These are phyloP conservation scores for Chloris gayana DNA, from an alignment of 176 grass and related monocot species.

Conservation along the genomic window DNA sequence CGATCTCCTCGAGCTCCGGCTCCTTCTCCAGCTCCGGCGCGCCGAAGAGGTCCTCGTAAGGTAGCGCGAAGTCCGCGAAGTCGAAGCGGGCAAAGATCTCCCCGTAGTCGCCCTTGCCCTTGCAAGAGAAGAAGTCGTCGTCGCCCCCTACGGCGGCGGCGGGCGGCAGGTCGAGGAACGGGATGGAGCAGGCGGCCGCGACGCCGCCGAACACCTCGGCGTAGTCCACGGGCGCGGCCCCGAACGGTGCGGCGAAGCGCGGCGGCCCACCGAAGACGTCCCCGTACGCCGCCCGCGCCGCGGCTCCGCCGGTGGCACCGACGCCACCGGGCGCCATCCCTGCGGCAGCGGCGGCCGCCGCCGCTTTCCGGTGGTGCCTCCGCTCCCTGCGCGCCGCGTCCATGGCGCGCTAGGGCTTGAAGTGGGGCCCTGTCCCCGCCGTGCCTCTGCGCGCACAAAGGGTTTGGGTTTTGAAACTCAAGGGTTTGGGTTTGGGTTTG, in stretches of 20 bases:
- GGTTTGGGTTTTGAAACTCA: conserved; percentile 20
- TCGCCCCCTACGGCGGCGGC: not conserved
- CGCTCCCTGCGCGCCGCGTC: conserved; percentile 51
- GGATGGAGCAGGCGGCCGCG: conserved; percentile 73
- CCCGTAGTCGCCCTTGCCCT: conserved; percentile 56
- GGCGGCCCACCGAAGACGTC: conserved; percentile 82
- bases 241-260: conserved; percentile 59
- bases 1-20: conserved; percentile 47
- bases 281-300: conserved; percentile 46
- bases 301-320: not conserved
- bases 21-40: not conserved
- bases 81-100: conserved; percentile 83
- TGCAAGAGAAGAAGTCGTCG: conserved; percentile 45
- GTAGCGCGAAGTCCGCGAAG: conserved; percentile 67
- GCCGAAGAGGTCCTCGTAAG: conserved; percentile 79
- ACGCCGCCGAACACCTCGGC: conserved; percentile 76
- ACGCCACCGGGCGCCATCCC: not conserved
- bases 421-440: not conserved
- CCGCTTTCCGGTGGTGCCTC: conserved; percentile 51
- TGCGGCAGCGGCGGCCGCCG: not conserved
- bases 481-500: conserved; percentile 24
- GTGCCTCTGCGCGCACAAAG: not conserved
- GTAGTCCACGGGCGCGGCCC: conserved; percentile 57
- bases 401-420: conserved; percentile 39
- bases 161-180: conserved; percentile 78